Base-by-base conservation (phyloP, 2,329 filamentous ascomycete species). In the Penicillium hesseltinei region DNA sequence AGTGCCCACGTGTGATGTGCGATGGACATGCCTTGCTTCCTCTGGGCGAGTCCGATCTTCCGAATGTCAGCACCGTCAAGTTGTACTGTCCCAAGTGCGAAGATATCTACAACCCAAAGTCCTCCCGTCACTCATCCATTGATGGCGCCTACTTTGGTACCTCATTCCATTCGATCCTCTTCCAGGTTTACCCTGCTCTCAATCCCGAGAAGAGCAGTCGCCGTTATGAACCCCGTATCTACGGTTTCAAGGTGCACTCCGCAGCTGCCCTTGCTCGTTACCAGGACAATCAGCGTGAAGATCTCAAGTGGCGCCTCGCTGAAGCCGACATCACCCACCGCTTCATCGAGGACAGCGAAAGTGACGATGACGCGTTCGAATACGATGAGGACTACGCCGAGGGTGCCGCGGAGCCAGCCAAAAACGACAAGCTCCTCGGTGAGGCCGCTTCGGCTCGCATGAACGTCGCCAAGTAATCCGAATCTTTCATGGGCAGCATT, bases 21-120 rank as follows among this genome's bases (percentile, higher is more conserved):
- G 88, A 95, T 70, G 90, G 89, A 11, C 92, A 99, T 73, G 92
- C 92, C 7, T 86, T 99, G 39, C 85, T 99, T 29, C 94, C 94
- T 45, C 95, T 97, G 86, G 94, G 94, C 62, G 89, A 95, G 68
- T 90, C 91, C 68, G 94, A 99, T 77, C 82, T 93, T 3, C 86
- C 94, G 61, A 92, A 92, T 77, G 81, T 88, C 66, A 95, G 92
- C 70, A 88, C 93, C 46, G 94, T 97, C 65, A 97, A 97, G 77
- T 89, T 99, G 52, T 99, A 96, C 84, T 99, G 94, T 77, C 88
- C 90, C 47, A 91, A 92, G 68, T 99, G 94, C 81, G 94, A 99
- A 81, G 94, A 99, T 75, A 89, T 96, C 58, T 99, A 99, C 83
- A 97, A 97, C 78, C 94, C 94, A 44, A 99, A 99, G 76, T 97